phyloP scores from a whole-genome alignment of 768 basidiomycete genomes.

The Vararia minispora region DNA sequence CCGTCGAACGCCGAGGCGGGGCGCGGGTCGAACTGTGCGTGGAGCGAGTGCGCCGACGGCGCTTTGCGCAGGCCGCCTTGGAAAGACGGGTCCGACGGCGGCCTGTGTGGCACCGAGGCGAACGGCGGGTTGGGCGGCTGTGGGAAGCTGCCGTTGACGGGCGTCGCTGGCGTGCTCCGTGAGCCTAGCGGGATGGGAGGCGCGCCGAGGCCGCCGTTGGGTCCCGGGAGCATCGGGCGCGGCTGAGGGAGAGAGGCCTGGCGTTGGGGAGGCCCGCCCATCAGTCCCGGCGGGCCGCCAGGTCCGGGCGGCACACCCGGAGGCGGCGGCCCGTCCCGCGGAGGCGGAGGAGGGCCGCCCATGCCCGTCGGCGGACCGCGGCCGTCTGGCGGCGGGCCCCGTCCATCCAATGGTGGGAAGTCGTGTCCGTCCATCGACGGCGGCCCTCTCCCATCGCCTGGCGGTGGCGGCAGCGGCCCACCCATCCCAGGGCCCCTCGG shows the following conservation, averaged over 20 bases:
- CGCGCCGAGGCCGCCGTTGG: constrained; percentile 1
- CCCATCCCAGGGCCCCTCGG: too few relatives aligned
- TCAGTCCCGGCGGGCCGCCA: constrained; percentile 3
- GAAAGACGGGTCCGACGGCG: constrained; percentile 18
- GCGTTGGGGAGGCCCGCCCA: neutral
- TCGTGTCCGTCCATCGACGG: constrained; percentile 6
- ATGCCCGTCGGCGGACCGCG: constrained; percentile 5
- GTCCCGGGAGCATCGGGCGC: neutral
- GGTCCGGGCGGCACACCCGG: constrained; percentile 4
- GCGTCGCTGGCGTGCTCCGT: neutral
- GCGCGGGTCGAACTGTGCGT: constrained; percentile 30
- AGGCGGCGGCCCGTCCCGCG: constrained; percentile 5
- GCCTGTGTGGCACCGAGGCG: constrained; percentile 10
- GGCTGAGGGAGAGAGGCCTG: neutral
- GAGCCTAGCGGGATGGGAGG: constrained; percentile 4
- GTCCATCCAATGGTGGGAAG: constrained; percentile 4
- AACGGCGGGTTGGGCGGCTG: constrained; percentile 6
- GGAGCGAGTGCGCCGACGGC: constrained; percentile 48
- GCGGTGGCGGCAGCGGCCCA: neutral
- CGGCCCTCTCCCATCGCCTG: constrained; percentile 11
- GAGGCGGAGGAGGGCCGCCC: constrained; percentile 1
- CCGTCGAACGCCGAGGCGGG: constrained; percentile 18
- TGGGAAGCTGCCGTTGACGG: constrained; percentile 4
- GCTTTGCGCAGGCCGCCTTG: constrained; percentile 35
- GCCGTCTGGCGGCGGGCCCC: constrained; percentile 7